phyloP scores from a whole-genome alignment of 805 yeast species.

The Grigorovia transvaalensis region DNA sequence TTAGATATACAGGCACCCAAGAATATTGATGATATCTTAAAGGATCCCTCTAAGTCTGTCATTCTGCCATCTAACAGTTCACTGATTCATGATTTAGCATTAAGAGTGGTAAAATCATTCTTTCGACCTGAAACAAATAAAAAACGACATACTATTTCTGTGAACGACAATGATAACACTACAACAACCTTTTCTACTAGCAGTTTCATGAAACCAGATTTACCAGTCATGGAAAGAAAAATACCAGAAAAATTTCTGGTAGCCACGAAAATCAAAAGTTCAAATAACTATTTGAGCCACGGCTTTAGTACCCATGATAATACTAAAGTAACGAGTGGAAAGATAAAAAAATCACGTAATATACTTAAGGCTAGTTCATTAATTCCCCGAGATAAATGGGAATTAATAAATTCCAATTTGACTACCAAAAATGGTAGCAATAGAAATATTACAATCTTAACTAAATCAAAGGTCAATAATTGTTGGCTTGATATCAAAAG shows the following conservation, averaged over 20 bases:
- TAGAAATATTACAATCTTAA: not conserved
- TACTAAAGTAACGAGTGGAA: not conserved
- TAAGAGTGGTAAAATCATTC: conserved; percentile 25
- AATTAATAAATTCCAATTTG: not conserved
- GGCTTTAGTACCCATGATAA: not conserved
- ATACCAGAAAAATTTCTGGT: not conserved
- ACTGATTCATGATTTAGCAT: conserved; percentile 25
- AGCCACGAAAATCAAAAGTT: not conserved
- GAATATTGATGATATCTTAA: conserved; percentile 30
- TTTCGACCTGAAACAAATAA: conserved; percentile 9
- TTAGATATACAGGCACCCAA: conserved; percentile 27
- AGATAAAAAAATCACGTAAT: not conserved
- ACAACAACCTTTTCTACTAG: not conserved
- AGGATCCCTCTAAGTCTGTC: conserved; percentile 32
- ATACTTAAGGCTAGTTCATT: not conserved
- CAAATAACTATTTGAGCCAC: not conserved
- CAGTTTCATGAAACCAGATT: not conserved
- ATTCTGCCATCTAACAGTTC: conserved; percentile 18
- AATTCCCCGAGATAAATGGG: not conserved
- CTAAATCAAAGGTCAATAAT: not conserved
- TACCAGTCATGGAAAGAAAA: not conserved
- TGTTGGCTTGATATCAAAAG: conserved; percentile 7
- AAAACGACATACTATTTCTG: not conserved
- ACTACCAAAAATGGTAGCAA: not conserved
- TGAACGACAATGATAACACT: not conserved